Conservation (phyloP, 306 rosid species). For the Prunus persica region DNA sequence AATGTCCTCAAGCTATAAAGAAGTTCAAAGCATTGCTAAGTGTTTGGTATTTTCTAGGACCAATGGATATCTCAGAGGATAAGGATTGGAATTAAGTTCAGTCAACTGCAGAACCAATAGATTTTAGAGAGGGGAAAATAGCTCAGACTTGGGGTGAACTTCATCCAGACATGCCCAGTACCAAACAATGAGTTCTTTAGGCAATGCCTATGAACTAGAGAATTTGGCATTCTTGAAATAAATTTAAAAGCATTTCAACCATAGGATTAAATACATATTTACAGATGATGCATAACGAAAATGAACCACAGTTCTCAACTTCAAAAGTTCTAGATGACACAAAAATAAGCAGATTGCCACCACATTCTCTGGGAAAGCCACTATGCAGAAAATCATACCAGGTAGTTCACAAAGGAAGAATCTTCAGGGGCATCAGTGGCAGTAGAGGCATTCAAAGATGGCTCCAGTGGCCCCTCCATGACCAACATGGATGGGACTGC, state of each 20-base stretch:
- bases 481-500: constrained; percentile 51
- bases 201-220: not conserved
- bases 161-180: constrained; percentile 4
- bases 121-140: not conserved
- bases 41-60: no score
- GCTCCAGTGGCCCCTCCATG: constrained; percentile 59
- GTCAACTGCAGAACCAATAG: not conserved
- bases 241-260: not conserved
- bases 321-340: not conserved
- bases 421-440: constrained; percentile 54
- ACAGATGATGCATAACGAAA: not conserved
- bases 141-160: not conserved
- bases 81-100: not conserved
- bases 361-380: not conserved
- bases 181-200: not conserved
- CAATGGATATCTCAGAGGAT: not conserved
- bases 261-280: not conserved
- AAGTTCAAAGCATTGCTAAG: no score
- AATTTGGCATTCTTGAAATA: not conserved
- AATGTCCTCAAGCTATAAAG: not conserved
- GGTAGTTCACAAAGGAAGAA: constrained; percentile 54
- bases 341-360: not conserved
- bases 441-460: constrained; percentile 46
- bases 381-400: constrained; percentile 2
- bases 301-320: not conserved